Evolutionary conservation across 768 basidiomycete species (phyloP).

Genomic region (Gautieria morchelliformis): DNA sequence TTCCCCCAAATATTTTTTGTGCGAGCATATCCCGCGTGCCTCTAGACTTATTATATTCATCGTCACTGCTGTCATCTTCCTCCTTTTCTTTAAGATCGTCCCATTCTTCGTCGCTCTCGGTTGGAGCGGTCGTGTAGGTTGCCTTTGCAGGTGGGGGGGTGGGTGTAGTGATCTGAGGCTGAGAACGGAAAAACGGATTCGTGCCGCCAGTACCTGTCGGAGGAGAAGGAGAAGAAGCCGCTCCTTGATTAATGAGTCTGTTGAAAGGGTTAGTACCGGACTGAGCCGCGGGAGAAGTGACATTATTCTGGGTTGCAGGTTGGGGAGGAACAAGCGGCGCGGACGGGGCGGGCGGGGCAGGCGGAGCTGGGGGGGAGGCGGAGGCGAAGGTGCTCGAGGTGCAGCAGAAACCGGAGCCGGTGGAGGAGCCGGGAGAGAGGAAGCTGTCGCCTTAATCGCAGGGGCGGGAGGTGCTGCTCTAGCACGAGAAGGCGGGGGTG

Average conservation of each 20-base stretch:
- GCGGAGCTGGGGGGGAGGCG: constrained; percentile 24
- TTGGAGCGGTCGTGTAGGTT: constrained; percentile 53
- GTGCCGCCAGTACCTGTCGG: constrained; percentile 36
- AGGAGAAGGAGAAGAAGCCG: constrained; percentile 25
- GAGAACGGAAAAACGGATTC: constrained; percentile 68
- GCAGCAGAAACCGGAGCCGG: constrained; percentile 18
- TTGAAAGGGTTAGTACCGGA: constrained; percentile 76
- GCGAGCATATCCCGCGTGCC: constrained; percentile 64
- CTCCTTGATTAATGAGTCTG: constrained; percentile 45
- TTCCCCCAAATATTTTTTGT: constrained; percentile 64
- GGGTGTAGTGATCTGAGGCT: constrained; percentile 38
- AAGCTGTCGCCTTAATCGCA: constrained; percentile 15
- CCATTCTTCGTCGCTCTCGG: constrained; percentile 69
- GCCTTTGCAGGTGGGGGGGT: constrained; percentile 43
- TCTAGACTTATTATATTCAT: constrained; percentile 63
- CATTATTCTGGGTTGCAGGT: constrained; percentile 18
- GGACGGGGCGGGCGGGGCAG: constrained; percentile 10
- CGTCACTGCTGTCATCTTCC: constrained; percentile 65
- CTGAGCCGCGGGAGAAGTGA: constrained; percentile 32
- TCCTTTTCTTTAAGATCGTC: constrained; percentile 68
- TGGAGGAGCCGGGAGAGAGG: constrained; percentile 20
- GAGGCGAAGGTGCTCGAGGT: constrained; percentile 1
- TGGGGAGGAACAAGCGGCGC: constrained; percentile 11
- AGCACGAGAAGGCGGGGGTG: constrained; percentile 15
- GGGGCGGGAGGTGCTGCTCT: constrained; percentile 18